These are phyloP conservation scores for Phytophthora vignae DNA, from an alignment of 352 stramenopile genomes.

Conservation along the genomic window DNA sequence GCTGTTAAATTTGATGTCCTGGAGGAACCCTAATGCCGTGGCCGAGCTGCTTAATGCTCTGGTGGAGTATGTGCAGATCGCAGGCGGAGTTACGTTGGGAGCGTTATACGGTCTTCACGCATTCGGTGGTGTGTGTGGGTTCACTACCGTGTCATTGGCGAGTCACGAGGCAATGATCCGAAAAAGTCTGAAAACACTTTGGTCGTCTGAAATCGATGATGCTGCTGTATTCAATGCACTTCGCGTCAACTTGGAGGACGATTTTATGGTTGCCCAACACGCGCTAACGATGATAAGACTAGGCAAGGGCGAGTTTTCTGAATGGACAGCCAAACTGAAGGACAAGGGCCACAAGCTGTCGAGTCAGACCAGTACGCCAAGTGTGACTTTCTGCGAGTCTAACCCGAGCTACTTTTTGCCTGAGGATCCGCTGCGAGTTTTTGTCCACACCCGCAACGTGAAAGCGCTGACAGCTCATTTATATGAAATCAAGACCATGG, in stretches of 20 bases:
- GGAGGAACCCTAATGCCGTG: conserved; percentile 8
- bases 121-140: conserved; percentile 1
- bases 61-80: conserved; percentile 35
- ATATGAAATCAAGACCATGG: conserved; percentile 67
- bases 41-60: conserved; percentile 27
- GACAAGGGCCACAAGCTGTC: conserved; percentile 26
- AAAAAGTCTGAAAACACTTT: conserved; percentile 31
- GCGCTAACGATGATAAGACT: conserved; percentile 42
- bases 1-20: conserved; percentile 25
- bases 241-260: conserved; percentile 16
- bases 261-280: conserved; percentile 34
- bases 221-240: conserved; percentile 24
- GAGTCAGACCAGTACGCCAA: conserved; percentile 30
- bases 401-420: conserved; percentile 53
- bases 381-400: conserved; percentile 59
- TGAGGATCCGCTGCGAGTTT: conserved; percentile 49
- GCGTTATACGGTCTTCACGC: conserved; percentile 10
- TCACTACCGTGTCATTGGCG: conserved; percentile 16
- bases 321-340: conserved; percentile 48
- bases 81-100: conserved; percentile 15
- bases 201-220: conserved; percentile 26
- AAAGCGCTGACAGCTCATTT: conserved; percentile 62
- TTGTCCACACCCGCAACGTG: conserved; percentile 56
- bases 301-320: conserved; percentile 30
- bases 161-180: conserved; percentile 27